Base-by-base conservation (phyloP, 352 stramenopile genomes). In the Phytophthora agathidicida region DNA sequence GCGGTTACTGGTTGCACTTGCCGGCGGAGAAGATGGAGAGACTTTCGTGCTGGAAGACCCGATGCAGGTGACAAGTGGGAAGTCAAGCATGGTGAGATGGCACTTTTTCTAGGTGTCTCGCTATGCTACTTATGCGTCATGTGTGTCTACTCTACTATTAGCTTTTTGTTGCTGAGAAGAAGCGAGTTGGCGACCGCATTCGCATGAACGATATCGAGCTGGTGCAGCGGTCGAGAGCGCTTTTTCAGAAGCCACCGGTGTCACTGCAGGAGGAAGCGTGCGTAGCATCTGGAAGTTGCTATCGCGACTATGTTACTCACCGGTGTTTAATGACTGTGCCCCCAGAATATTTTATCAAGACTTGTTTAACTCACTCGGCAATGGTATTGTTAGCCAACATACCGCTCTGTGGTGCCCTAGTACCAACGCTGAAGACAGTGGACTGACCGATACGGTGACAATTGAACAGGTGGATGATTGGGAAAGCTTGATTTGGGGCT, bases 11-110 rank as follows among this genome's bases (percentile, higher is more conserved):
- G 47, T 89, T 9, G 77, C 71, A 9, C 65, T 92, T 3, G 68
- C 77, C 20, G 83, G 83, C 10, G 83, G 80, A 6, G 35, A 68
- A 1, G 72, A 92, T 50, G 75, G 76, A 36, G 23, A 60, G 11
- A 87, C 83, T 10, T 92, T 92, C 51, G 60, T 86, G 9, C 53
- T 88, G 2, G 69, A 82, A 45, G 78, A 90, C 37, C 64, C 70
- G 3, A 84, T 72, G 36, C 68, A 65, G 30, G 50, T 72, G 6
- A 37, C 38, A 10, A 46, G 39, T 2, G 44, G 70, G 8, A 60
- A 73, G 31, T 43, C 26, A 19, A 48, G n/a, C 10, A 22, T 19
- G 35, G 36, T 54, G 38, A 46, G 17, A 17, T 22, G 24, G 9
- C 5, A 27, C 9, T 39, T 13, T 22, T 45, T 27, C 35, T 47